Base-by-base conservation (phyloP, 345 rosid genomes). In the Odontarrhena argentea region DNA sequence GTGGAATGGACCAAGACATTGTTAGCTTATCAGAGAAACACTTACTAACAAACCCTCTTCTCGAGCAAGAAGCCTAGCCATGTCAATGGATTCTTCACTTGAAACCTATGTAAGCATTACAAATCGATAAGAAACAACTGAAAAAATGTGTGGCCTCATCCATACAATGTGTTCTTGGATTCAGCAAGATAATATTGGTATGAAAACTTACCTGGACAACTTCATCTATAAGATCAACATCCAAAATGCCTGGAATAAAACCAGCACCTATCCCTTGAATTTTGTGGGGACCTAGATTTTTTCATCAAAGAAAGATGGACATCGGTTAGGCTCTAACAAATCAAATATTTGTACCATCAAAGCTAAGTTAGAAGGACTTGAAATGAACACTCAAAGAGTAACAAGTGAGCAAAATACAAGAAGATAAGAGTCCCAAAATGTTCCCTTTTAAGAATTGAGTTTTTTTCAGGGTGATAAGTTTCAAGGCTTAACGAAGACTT, bases 11-110 rank as follows among this genome's bases (percentile, higher is more conserved):
- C 32, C 32, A 28, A 28, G 32, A 0, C 32, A 28, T 28, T 1
- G 32, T 28, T 28, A 28, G 32, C 32, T 28, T 28, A 28, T 2
- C 32, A 28, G 32, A 28, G 32, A 46, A 11, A 30, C 63, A 66
- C 80, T 50, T 73, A 87, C 95, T 58, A 87, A 78, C 52, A 87
- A 69, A 48, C 95, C 91, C 79, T 87, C 95, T 71, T 81, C 82
- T 64, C 77, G 45, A 7, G 87, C 87, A 58, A 85, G 80, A 62
- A 74, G 78, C 79, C 78, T 87, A 32, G 88, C 80, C 55, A 86
- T 85, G 72, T 84, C 89, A 73, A 84, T 84, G 14, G 95, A 82
- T 80, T 85, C 95, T 7, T 76, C 79, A 24, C 91, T 81, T 11
- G 87, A 79, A 70, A 87, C 47, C 91, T 83, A 67, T 9, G 48